Percentiles rank a stretch among this genome's conserved stretches.
These are phyloP conservation scores for Flaveria floridana DNA, from an alignment of 140 eudicot species.

Conservation along the genomic window DNA sequence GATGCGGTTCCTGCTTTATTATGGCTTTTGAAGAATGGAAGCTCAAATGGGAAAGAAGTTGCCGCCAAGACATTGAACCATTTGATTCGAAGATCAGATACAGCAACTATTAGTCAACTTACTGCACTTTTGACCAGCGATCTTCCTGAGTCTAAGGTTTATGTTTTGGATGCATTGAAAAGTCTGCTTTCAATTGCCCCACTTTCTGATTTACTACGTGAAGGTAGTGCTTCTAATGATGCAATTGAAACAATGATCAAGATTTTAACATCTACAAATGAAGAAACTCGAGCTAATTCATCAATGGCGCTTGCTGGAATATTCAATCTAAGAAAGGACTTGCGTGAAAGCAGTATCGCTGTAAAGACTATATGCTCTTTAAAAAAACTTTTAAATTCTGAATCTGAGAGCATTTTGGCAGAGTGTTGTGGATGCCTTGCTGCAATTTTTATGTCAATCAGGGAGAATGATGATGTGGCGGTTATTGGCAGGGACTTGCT, in stretches of 20 bases:
- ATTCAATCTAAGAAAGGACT: slow-evolving; percentile 78
- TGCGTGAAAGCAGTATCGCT: slow-evolving; percentile 90
- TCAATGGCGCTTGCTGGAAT: slow-evolving; percentile 89
- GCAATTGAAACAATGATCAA: slow-evolving; percentile 90
- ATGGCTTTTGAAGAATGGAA: slow-evolving; percentile 95
- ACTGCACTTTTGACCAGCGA: slow-evolving; percentile 93
- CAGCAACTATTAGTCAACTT: slow-evolving; percentile 95
- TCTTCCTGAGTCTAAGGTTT: slow-evolving; percentile 90
- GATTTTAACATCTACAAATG: slow-evolving; percentile 60
- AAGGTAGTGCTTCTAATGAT: slow-evolving; percentile 98
- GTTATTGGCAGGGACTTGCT: slow-evolving; percentile 68
- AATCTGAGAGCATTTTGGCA: slow-evolving; percentile 71
- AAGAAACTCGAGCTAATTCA: slow-evolving; percentile 87
- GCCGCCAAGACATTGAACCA: slow-evolving; percentile 94
- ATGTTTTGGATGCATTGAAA: slow-evolving; percentile 91
- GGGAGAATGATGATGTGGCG: slow-evolving; percentile 77
- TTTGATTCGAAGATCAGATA: slow-evolving; percentile 94
- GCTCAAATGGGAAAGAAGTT: slow-evolving; percentile 89
- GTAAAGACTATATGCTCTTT: slow-evolving; percentile 64
- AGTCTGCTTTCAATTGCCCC: slow-evolving; percentile 91
- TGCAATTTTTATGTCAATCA: slow-evolving; percentile 78
- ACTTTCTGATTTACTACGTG: slow-evolving; percentile 71
- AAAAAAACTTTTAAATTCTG: slow-evolving; percentile 61
- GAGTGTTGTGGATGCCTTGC: slow-evolving; percentile 82
- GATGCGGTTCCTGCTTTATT: slow-evolving; percentile 98